A percentile compares a stretch with the other conserved stretches of the same genome.
phyloP scores from a whole-genome alignment of 2,329 filamentous ascomycete genomes.

The Aureobasidium sp. region DNA sequence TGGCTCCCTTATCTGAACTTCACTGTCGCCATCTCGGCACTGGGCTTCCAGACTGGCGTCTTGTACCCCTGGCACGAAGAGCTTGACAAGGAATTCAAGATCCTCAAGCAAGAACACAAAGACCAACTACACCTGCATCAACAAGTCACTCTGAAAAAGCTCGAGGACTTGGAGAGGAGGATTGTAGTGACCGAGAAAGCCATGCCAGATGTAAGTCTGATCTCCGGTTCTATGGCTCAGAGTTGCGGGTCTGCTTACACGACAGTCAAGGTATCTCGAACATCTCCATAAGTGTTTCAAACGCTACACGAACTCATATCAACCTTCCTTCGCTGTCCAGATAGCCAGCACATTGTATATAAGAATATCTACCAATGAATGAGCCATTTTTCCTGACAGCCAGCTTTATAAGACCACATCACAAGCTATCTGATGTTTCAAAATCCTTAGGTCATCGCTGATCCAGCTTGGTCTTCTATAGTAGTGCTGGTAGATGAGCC shows the following conservation, averaged over 20 bases:
- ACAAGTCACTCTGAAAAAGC: constrained; percentile 4
- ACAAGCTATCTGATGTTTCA: background rate
- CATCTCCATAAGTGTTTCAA: background rate
- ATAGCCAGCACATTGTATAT: background rate
- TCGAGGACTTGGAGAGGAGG: constrained; percentile 6
- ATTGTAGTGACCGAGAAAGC: constrained; percentile 6
- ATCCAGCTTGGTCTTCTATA: too few species aligned
- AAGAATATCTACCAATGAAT: background rate
- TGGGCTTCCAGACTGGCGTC: constrained; percentile 23
- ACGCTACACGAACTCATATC: background rate
- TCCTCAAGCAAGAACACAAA: constrained; percentile 19
- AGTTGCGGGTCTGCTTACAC: background rate
- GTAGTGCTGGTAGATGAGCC: too few species aligned
- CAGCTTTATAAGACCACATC: background rate
- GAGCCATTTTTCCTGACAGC: background rate
- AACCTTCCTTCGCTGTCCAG: background rate
- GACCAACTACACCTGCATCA: constrained; percentile 16
- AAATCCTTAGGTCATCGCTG: too few species aligned
- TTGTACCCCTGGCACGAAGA: constrained; percentile 25
- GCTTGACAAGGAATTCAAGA: constrained; percentile 22
- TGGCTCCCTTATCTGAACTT: constrained; percentile 22
- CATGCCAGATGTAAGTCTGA: background rate
- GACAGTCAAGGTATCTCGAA: too few species aligned
- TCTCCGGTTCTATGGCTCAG: background rate
- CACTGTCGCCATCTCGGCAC: constrained; percentile 20